Conservation (phyloP, 2,329 filamentous ascomycete genomes). For the Clarireedia monteithiana region DNA sequence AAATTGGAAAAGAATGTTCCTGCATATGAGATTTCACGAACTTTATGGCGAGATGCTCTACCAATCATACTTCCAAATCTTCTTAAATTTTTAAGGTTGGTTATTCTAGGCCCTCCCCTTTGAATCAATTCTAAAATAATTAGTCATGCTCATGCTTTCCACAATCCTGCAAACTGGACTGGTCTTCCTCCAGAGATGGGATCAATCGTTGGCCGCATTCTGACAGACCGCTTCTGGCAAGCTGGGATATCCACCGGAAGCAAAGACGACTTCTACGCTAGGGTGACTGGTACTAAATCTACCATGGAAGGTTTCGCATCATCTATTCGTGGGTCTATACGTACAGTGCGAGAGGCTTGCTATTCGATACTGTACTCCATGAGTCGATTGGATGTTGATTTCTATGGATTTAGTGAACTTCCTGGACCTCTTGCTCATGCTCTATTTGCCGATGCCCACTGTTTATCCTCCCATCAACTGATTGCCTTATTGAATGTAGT, state of each 20-base stretch:
- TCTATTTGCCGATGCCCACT: constrained; percentile 73
- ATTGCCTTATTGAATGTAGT: constrained; percentile 88
- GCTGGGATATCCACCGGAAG: constrained; percentile 93
- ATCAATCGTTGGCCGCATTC: constrained; percentile 67
- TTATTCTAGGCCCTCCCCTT: constrained; percentile 19
- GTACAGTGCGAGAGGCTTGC: constrained; percentile 84
- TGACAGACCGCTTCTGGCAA: constrained; percentile 97
- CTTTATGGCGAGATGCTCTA: constrained; percentile 79
- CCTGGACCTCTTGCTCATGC: constrained; percentile 76
- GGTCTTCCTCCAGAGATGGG: constrained; percentile 69
- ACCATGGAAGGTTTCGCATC: constrained; percentile 93
- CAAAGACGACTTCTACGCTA: constrained; percentile 92
- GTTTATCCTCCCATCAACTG: constrained; percentile 84
- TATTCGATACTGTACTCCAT: constrained; percentile 94
- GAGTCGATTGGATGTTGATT: constrained; percentile 76
- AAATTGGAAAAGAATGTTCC: constrained; percentile 68
- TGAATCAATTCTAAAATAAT: constrained; percentile 40
- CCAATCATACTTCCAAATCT: constrained; percentile 78
- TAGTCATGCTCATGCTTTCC: constrained; percentile 83
- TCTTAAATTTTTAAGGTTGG: constrained; percentile 64
- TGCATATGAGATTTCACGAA: constrained; percentile 67
- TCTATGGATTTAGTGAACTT: constrained; percentile 84
- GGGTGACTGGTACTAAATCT: constrained; percentile 79
- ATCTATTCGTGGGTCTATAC: constrained; percentile 79
- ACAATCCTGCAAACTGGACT: constrained; percentile 79